Evolutionary conservation across 139 green algal genomes (phyloP).

Genomic region (Penium margaritaceum): DNA sequence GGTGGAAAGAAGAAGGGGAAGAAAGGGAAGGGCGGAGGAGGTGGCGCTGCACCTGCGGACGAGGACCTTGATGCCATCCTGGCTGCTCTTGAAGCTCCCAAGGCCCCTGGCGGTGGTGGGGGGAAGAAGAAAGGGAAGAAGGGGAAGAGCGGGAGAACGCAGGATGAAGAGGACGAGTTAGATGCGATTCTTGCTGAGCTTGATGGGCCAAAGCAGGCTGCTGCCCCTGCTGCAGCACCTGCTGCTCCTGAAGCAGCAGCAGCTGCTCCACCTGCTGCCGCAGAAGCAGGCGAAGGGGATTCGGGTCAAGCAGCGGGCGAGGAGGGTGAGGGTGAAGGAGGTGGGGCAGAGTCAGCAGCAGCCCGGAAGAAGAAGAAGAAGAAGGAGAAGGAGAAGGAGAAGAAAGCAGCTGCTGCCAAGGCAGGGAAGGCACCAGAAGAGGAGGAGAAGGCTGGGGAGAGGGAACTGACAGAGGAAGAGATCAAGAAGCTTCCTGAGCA

Average conservation of each 20-base stretch:
- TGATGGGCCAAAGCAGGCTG: slow-evolving; percentile 21
- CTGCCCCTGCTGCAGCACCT: slow-evolving; percentile 35
- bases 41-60: slow-evolving; percentile 19
- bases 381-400: slow-evolving; percentile 49
- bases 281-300: slow-evolving; percentile 15
- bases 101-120: slow-evolving; percentile 51
- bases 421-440: slow-evolving; percentile 53
- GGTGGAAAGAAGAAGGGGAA: slow-evolving; percentile 36
- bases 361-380: slow-evolving; percentile 61
- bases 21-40: slow-evolving; percentile 42
- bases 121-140: slow-evolving; percentile 46
- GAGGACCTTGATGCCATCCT: slow-evolving; percentile 27
- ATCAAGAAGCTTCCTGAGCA: slow-evolving; percentile 42
- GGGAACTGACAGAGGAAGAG: slow-evolving; percentile 5
- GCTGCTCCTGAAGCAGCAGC: slow-evolving; percentile 30
- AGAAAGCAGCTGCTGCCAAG: slow-evolving; percentile 48
- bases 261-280: too few relatives aligned
- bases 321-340: slow-evolving; percentile 12
- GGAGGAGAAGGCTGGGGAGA: slow-evolving; percentile 48
- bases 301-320: too few relatives aligned
- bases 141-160: slow-evolving; percentile 28
- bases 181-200: slow-evolving; percentile 37
- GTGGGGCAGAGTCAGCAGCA: slow-evolving; percentile 1
- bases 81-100: slow-evolving; percentile 46
- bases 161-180: slow-evolving; percentile 49